Base-by-base conservation (phyloP, 768 basidiomycete species). In the Auricularia cornea region DNA sequence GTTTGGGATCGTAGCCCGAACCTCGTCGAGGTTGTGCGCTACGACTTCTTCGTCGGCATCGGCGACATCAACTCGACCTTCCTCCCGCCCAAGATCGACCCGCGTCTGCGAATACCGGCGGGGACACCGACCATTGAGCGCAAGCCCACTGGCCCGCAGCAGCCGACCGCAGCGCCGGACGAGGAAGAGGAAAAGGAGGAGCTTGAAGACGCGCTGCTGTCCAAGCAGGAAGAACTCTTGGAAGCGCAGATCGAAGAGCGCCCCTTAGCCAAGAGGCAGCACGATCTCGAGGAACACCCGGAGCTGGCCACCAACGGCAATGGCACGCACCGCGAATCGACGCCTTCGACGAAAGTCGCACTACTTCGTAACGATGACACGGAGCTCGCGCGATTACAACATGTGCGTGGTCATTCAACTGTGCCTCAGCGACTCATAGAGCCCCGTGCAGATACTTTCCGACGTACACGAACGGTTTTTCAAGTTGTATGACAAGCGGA, bases 1-100 rank as follows among this genome's bases (percentile, higher is more conserved):
- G 96, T 99, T 33, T 99, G 97, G 97, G 92, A 94, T 70, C 94
- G 94, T 85, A 91, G 91, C 70, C 94, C 95, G 2, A 98, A 99
- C 75, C 81, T 99, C 41, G 83, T 98, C 72, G 96, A 98, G 79
- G 96, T 98, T 63, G 85, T 98, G 28, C 96, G 96, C 62, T 99
- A 95, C 70, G 96, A 98, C 71, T 99, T 99, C 77, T 99, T 98
- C 71, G 82, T 97, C 64, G 95, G 95, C 18, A 98, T 96, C 66
- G 97, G 97, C 59, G 97, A 99, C 76, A 99, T 99, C 74, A 99
- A 99, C 73, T 92, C 92, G 3, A 83, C 94, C 0, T 95, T 96
- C 76, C 80, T 97, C 23, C 51, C 51, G 1, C 94, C 94, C 32
- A 93, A 93, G 74, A 69, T 87, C 60, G 81, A 87, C 66, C 79